Conservation (phyloP, 2,329 filamentous ascomycete species). For the Botryosphaeria dothidea region DNA sequence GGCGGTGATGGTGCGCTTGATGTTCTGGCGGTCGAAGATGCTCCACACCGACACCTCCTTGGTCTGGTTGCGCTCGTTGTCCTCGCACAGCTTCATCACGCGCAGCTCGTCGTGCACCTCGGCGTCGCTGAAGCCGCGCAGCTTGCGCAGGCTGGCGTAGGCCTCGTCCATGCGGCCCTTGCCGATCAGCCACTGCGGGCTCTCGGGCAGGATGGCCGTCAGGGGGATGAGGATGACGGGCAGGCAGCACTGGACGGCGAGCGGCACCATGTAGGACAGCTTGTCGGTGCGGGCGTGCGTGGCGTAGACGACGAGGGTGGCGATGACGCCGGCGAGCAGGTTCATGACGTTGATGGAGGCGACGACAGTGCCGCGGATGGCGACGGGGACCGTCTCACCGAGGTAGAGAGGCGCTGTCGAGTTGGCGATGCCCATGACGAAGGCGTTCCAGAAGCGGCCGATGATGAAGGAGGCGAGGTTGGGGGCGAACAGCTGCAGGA, state of each 20-base stretch:
- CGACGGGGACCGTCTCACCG: constrained; percentile 58
- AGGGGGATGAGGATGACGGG: constrained; percentile 33
- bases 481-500: constrained; percentile 13
- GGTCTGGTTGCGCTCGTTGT: constrained; percentile 27
- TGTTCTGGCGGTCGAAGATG: constrained; percentile 37
- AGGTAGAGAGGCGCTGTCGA: constrained; percentile 58
- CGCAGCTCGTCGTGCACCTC: constrained; percentile 36
- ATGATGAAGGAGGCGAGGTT: constrained; percentile 11
- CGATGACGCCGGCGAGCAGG: constrained; percentile 31
- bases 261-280: constrained; percentile 44
- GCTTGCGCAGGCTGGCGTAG: constrained; percentile 24
- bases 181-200: constrained; percentile 60
- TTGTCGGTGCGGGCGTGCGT: constrained; percentile 61
- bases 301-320: constrained; percentile 75
- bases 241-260: constrained; percentile 37
- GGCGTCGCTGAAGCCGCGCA: constrained; percentile 34
- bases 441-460: constrained; percentile 9
- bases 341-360: constrained; percentile 4
- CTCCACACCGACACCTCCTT: constrained; percentile 35
- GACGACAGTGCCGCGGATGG: constrained; percentile 59
- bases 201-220: constrained; percentile 53
- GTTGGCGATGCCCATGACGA: constrained; percentile 14
- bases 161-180: constrained; percentile 47
- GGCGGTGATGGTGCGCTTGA: constrained; percentile 44
- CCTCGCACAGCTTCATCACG: constrained; percentile 32